phyloP scores from a whole-genome alignment of 2,329 filamentous ascomycete species.

The Alternaria sp. region DNA sequence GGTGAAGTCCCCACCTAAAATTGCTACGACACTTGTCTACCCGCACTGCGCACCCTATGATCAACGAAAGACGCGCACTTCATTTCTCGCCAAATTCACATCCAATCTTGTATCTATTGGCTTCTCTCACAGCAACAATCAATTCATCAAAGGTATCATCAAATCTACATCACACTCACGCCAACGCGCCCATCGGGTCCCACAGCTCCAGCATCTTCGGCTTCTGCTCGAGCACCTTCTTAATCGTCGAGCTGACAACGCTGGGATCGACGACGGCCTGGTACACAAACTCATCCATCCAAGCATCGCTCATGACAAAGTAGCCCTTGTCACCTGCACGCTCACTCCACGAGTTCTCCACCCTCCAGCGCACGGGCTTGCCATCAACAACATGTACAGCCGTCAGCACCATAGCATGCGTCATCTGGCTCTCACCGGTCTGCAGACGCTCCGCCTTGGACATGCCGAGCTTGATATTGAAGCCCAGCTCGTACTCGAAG shows the following conservation, averaged over 20 bases:
- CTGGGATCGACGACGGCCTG: constrained; percentile 83
- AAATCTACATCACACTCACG: constrained; percentile 40
- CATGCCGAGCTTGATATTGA: constrained; percentile 76
- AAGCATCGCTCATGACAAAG: constrained; percentile 84
- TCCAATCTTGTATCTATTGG: accelerated
- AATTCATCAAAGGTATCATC: not conserved
- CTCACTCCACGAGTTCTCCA: constrained; percentile 86
- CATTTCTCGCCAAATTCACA: not conserved
- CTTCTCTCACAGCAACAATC: not conserved
- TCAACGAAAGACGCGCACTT: not conserved
- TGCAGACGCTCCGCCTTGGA: constrained; percentile 76
- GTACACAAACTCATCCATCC: constrained; percentile 74
- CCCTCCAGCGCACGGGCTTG: constrained; percentile 77
- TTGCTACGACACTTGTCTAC: not conserved
- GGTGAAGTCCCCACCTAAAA: not conserved
- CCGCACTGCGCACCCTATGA: not conserved
- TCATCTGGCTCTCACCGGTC: constrained; percentile 82
- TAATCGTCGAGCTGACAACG: constrained; percentile 65
- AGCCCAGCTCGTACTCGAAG: constrained; percentile 82
- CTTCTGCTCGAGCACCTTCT: constrained; percentile 73
- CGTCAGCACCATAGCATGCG: constrained; percentile 90
- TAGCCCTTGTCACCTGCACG: constrained; percentile 76
- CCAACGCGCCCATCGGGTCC: constrained; percentile 81
- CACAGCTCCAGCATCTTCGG: constrained; percentile 69
- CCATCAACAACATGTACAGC: constrained; percentile 77